phyloP scores from a whole-genome alignment of 2,329 filamentous ascomycete genomes.

The Colletotrichum sp. region DNA sequence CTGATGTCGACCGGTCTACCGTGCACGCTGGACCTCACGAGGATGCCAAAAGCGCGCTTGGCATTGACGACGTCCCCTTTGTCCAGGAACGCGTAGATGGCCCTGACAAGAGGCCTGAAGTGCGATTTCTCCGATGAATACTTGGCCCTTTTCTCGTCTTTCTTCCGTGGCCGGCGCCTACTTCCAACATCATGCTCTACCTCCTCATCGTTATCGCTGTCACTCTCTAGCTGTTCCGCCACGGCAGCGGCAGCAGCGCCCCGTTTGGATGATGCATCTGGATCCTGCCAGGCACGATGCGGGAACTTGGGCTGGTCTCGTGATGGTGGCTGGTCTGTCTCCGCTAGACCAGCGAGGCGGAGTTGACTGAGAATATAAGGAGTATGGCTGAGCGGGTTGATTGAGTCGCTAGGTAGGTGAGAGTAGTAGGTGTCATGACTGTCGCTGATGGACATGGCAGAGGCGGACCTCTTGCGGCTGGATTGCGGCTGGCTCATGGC shows the following conservation, averaged over 20 bases:
- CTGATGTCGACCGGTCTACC: conserved; percentile 71
- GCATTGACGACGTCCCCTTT: conserved; percentile 75
- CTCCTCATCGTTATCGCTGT: background rate
- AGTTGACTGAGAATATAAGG: conserved; percentile 59
- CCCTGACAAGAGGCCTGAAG: conserved; percentile 37
- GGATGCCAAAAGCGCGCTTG: conserved; percentile 74
- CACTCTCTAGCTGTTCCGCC: background rate
- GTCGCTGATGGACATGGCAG: conserved; percentile 19
- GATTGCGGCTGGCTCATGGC: background rate
- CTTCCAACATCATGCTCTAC: conserved; percentile 21
- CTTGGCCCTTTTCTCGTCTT: conserved; percentile 21
- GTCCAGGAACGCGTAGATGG: conserved; percentile 76
- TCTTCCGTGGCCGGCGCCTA: background rate
- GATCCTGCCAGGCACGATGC: conserved; percentile 40
- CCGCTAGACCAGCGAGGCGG: conserved; percentile 54
- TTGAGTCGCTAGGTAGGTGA: conserved; percentile 37
- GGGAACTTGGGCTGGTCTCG: conserved; percentile 51
- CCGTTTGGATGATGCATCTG: background rate
- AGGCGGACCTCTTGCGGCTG: conserved; percentile 36
- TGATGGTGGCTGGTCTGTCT: conserved; percentile 48
- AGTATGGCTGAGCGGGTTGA: conserved; percentile 61
- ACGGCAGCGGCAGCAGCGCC: background rate
- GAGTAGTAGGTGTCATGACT: conserved; percentile 11
- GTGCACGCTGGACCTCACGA: conserved; percentile 53
- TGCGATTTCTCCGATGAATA: conserved; percentile 17